A percentile compares a stretch with the other conserved stretches of the same genome.
These are phyloP conservation scores for Sporobolomyces phaffii DNA, from an alignment of 768 basidiomycete species.

Conservation along the genomic window DNA sequence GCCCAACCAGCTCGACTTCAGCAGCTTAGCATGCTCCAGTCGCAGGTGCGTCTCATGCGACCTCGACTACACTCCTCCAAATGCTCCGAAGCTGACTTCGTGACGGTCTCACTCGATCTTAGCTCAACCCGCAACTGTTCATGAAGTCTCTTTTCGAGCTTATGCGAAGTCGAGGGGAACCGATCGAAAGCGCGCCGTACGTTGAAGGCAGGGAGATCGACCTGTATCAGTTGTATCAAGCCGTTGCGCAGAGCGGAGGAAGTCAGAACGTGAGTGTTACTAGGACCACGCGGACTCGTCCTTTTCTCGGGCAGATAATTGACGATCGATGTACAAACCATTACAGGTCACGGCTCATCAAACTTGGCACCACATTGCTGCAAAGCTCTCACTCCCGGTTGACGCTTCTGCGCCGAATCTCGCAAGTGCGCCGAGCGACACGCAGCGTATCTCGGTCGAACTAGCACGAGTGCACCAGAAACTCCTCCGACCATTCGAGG, in stretches of 20 bases:
- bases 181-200: slow-evolving; percentile 35
- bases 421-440: slow-evolving; percentile 11
- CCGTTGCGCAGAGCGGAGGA: slow-evolving; percentile 35
- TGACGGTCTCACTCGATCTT: not conserved
- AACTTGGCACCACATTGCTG: slow-evolving; percentile 37
- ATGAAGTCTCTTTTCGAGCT: slow-evolving; percentile 41
- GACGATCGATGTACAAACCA: too few relatives aligned
- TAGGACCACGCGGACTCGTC: not conserved
- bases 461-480: slow-evolving; percentile 34
- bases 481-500: slow-evolving; percentile 40
- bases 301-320: too few relatives aligned
- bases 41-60: slow-evolving; percentile 6
- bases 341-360: slow-evolving; percentile 27
- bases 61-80: too few relatives aligned
- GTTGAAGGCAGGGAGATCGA: slow-evolving; percentile 40
- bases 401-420: slow-evolving; percentile 5
- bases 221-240: slow-evolving; percentile 38
- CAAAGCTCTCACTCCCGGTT: slow-evolving; percentile 30
- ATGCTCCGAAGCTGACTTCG: not conserved
- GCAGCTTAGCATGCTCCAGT: slow-evolving; percentile 33
- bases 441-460: slow-evolving; percentile 34
- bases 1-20: slow-evolving; percentile 13
- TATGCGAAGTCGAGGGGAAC: slow-evolving; percentile 40
- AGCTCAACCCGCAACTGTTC: slow-evolving; percentile 38
- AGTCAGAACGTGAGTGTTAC: not conserved